Conservation (phyloP, 352 stramenopile genomes). For the Salisapilia sapeloensis region DNA sequence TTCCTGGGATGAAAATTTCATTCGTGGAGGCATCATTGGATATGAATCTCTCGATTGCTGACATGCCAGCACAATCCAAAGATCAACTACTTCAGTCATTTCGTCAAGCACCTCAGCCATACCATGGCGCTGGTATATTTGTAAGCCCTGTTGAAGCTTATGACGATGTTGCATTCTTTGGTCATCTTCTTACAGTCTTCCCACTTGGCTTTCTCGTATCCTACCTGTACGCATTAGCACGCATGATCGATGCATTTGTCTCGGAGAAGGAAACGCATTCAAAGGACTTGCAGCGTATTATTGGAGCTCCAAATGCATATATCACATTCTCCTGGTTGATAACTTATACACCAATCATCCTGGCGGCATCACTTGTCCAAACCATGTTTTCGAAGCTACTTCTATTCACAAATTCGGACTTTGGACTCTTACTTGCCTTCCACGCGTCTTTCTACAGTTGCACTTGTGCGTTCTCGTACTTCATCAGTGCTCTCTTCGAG, state of each 20-base stretch:
- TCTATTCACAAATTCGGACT: slow-evolving; percentile 31
- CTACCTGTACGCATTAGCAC: slow-evolving; percentile 85
- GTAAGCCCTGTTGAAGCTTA: slow-evolving; percentile 31
- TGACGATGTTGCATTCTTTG: slow-evolving; percentile 56
- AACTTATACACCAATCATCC: slow-evolving; percentile 51
- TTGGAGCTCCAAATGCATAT: slow-evolving; percentile 58
- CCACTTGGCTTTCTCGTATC: slow-evolving; percentile 84
- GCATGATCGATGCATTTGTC: slow-evolving; percentile 80
- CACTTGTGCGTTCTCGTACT: slow-evolving; percentile 28
- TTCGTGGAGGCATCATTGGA: no score
- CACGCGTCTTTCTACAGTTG: slow-evolving; percentile 39
- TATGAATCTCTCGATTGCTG: slow-evolving; percentile 10
- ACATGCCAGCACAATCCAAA: slow-evolving; percentile 15
- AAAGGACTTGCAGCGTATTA: slow-evolving; percentile 85
- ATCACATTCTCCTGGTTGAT: slow-evolving; percentile 51
- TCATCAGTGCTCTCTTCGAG: slow-evolving; percentile 55
- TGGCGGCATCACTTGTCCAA: slow-evolving; percentile 26
- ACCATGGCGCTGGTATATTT: slow-evolving; percentile 24
- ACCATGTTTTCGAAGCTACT: slow-evolving; percentile 10
- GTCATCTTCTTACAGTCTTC: slow-evolving; percentile 57
- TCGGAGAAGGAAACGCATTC: slow-evolving; percentile 85
- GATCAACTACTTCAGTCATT: slow-evolving; percentile 20
- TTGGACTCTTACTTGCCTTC: slow-evolving; percentile 27
- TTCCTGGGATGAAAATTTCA: no score
- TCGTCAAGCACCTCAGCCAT: slow-evolving; percentile 39